Conservation (phyloP, 163 green algal species). For the Smithsoniella earleae region DNA sequence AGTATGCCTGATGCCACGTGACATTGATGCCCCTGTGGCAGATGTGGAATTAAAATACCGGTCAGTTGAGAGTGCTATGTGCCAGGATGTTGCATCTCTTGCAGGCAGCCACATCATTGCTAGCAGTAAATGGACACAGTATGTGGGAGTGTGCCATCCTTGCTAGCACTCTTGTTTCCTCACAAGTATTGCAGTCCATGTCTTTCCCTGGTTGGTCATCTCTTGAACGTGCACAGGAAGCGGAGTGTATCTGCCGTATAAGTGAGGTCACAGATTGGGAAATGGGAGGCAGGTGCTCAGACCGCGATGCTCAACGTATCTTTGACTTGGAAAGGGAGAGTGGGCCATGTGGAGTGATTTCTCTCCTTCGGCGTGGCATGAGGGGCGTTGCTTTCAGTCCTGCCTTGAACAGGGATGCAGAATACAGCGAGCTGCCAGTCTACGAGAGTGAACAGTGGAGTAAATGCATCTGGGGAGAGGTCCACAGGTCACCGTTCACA, state of each 20-base stretch:
- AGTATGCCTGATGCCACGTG: conserved; percentile 51
- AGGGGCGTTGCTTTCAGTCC: conserved; percentile 51
- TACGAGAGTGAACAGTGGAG: conserved; percentile 40
- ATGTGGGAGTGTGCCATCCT: conserved; percentile 1
- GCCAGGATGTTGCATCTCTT: conserved; percentile 49
- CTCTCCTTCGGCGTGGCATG: conserved; percentile 40
- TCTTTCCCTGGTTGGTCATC: neutral
- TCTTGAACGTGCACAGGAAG: neutral
- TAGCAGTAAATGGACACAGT: conserved; percentile 37
- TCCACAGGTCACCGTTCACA: conserved; percentile 33
- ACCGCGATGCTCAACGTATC: conserved; percentile 46
- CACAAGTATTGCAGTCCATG: neutral
- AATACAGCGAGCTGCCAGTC: conserved; percentile 38
- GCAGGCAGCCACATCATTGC: conserved; percentile 47
- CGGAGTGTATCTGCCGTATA: conserved; percentile 46
- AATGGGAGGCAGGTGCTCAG: conserved; percentile 50
- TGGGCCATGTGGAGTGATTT: conserved; percentile 48
- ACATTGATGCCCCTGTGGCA: conserved; percentile 39
- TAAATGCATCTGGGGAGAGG: conserved; percentile 41
- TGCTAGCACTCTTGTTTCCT: neutral
- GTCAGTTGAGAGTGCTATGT: conserved; percentile 47
- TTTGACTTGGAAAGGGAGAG: conserved; percentile 55
- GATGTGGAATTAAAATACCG: conserved; percentile 38
- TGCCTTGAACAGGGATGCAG: conserved; percentile 38
- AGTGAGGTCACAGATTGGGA: conserved; percentile 60